Evolutionary conservation across 2,329 filamentous ascomycete genomes (phyloP).

Genomic region (Calonectria ilicicola): DNA sequence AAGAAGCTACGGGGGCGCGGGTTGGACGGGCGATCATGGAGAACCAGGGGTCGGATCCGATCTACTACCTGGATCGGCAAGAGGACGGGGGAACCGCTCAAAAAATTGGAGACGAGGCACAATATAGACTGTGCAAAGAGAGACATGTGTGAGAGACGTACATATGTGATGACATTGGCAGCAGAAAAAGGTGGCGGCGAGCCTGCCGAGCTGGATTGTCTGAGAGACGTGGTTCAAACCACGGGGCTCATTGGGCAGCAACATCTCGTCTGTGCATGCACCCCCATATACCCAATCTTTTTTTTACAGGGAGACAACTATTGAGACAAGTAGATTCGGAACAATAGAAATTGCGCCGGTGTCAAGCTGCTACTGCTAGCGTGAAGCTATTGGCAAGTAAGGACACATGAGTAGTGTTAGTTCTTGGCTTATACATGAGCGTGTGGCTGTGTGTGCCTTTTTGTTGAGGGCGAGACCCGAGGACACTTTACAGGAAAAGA

Average conservation of each 20-base stretch:
- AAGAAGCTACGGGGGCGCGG: not conserved
- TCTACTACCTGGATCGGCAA: not conserved
- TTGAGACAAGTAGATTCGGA: not conserved
- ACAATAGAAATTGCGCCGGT: not conserved
- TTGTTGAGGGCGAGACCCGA: too few species aligned
- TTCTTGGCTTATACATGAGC: not conserved
- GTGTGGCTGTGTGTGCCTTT: not conserved
- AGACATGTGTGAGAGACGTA: not conserved
- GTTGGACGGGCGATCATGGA: not conserved
- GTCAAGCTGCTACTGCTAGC: not conserved
- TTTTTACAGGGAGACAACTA: not conserved
- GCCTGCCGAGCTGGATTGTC: not conserved
- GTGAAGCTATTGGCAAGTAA: not conserved
- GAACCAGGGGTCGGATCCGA: not conserved
- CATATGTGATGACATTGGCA: not conserved
- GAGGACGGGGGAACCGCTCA: not conserved
- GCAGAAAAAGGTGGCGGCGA: not conserved
- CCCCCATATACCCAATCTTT: not conserved
- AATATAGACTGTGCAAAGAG: too few species aligned
- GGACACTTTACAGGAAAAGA: too few species aligned
- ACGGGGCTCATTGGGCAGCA: not conserved
- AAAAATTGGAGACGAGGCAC: not conserved
- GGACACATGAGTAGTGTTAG: not conserved
- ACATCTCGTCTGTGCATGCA: not conserved
- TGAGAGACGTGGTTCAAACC: slow-evolving; percentile 4